Conservation (phyloP, 106 monocot genomes). For the Hemerocallis citrina region DNA sequence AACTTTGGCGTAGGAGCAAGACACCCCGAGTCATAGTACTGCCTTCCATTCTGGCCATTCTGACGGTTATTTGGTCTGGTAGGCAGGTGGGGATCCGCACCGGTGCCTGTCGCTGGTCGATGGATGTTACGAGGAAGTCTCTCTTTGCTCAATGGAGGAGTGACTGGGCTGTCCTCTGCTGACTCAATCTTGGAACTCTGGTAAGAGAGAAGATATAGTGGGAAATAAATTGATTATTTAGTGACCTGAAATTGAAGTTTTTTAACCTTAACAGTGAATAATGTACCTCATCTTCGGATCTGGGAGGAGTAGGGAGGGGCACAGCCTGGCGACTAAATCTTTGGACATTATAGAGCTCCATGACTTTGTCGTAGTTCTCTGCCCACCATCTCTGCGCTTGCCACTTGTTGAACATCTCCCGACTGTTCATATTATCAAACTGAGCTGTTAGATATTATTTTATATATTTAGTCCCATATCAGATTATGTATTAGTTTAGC, state of each 20-base stretch:
- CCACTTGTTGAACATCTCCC: conserved; percentile 80
- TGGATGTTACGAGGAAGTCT: conserved; percentile 36
- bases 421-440: conserved; percentile 18
- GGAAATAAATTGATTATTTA: background rate
- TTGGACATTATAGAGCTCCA: conserved; percentile 81
- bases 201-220: background rate
- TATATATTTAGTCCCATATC: too few relatives aligned
- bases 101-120: conserved; percentile 19
- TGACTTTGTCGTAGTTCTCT: conserved; percentile 72
- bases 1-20: conserved; percentile 71
- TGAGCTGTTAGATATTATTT: too few relatives aligned
- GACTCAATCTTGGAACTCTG: conserved; percentile 71
- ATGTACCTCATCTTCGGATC: conserved; percentile 67
- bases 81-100: conserved; percentile 27
- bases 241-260: background rate
- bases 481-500: too few relatives aligned
- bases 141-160: conserved; percentile 60
- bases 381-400: conserved; percentile 89
- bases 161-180: conserved; percentile 57
- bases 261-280: background rate
- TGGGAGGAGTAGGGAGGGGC: conserved; percentile 55
- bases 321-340: conserved; percentile 44
- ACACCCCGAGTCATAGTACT: conserved; percentile 23
- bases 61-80: background rate
- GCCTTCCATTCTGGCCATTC: conserved; percentile 10